A percentile compares a stretch with the other conserved stretches of the same genome.
phyloP scores from a whole-genome alignment of 345 rosid genomes.

The Anacardium occidentale region DNA sequence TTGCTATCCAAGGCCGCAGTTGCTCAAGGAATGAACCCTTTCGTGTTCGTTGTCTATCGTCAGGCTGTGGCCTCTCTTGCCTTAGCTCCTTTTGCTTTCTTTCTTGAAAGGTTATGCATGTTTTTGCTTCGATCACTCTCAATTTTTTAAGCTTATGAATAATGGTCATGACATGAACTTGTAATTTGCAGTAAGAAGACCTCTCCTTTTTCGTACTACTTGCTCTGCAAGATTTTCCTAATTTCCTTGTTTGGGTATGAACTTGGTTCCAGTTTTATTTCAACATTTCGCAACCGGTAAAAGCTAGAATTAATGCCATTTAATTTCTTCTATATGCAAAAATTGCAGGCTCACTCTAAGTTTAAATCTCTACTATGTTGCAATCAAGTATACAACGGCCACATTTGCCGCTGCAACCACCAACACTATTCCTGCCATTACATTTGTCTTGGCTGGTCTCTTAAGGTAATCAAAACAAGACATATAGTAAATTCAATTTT shows the following conservation, averaged over 20 bases:
- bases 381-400: constrained; percentile 70
- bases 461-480: constrained; percentile 19
- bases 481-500: background rate
- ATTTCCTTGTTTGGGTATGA: constrained; percentile 53
- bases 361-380: constrained; percentile 64
- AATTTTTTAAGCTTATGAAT: background rate
- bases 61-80: constrained; percentile 71
- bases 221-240: constrained; percentile 50
- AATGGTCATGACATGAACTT: background rate
- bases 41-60: constrained; percentile 70
- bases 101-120: constrained; percentile 62
- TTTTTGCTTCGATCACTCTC: background rate
- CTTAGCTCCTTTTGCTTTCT: constrained; percentile 67
- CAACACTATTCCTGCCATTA: constrained; percentile 73
- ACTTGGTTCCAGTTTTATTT: background rate
- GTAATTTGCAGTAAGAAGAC: constrained; percentile 40
- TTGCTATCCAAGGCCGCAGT: constrained; percentile 75
- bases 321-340: background rate
- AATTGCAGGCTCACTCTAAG: constrained; percentile 59
- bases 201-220: constrained; percentile 40
- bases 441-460: constrained; percentile 59
- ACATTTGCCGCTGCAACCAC: constrained; percentile 87
- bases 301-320: background rate
- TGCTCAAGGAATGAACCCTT: constrained; percentile 47
- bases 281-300: background rate